These are phyloP conservation scores for Lipomyces orientalis DNA, from an alignment of 805 yeast genomes.

Conservation along the genomic window DNA sequence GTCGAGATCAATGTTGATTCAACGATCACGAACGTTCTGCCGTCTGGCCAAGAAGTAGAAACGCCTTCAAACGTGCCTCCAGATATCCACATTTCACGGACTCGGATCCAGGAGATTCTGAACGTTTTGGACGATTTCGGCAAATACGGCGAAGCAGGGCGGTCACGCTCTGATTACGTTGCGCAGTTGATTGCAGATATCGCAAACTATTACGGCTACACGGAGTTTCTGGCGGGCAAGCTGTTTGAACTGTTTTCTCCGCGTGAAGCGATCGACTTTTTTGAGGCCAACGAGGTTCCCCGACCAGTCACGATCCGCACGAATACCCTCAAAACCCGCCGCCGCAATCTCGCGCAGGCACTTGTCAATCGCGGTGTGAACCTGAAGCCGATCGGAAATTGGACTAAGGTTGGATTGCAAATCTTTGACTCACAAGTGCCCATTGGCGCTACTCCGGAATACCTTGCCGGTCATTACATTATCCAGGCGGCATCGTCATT, in stretches of 20 bases:
- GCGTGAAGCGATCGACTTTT: conserved; percentile 95
- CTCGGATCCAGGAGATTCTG: conserved; percentile 93
- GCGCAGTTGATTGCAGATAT: conserved; percentile 83
- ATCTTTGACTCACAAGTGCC: conserved; percentile 99
- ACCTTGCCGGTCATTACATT: conserved; percentile 95
- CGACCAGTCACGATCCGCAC: conserved; percentile 97
- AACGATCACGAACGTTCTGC: conserved; percentile 74
- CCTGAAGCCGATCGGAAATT: conserved; percentile 92
- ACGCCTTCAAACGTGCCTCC: conserved; percentile 67
- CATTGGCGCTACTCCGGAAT: conserved; percentile 99
- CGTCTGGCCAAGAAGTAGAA: conserved; percentile 52
- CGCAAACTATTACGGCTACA: conserved; percentile 91
- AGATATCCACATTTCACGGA: conserved; percentile 81
- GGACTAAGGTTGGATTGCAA: conserved; percentile 99
- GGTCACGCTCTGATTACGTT: conserved; percentile 80
- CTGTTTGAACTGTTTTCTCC: conserved; percentile 90
- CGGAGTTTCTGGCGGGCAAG: conserved; percentile 90
- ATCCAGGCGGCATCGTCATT: conserved; percentile 98
- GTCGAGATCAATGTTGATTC: conserved; percentile 61
- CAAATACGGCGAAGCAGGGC: conserved; percentile 80
- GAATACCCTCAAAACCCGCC: conserved; percentile 91
- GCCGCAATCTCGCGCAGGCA: conserved; percentile 94
- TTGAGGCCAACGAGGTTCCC: conserved; percentile 96
- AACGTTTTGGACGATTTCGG: conserved; percentile 92
- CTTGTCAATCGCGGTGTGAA: conserved; percentile 96